Evolutionary conservation across 208 protist genomes (phyloP).

Genomic region (Leishmania tropica): DNA sequence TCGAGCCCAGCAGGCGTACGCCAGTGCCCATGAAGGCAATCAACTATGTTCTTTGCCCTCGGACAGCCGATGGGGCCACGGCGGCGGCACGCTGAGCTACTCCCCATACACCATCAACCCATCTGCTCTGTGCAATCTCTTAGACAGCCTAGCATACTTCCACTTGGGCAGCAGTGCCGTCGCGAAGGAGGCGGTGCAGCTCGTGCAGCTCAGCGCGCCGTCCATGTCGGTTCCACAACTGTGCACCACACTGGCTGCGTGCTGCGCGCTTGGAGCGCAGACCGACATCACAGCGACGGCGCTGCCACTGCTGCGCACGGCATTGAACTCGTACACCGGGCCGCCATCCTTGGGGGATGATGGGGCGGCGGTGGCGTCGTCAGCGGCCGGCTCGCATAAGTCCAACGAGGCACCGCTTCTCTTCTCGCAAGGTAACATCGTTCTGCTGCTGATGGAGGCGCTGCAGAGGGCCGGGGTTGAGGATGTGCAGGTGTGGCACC

Average conservation of each 20-base stretch:
- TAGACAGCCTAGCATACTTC: slow-evolving; percentile 85
- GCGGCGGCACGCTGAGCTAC: background rate
- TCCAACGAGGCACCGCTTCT: slow-evolving; percentile 10
- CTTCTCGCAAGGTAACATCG: slow-evolving; percentile 17
- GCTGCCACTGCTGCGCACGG: slow-evolving; percentile 58
- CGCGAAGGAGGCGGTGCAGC: slow-evolving; percentile 55
- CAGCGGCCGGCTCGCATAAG: background rate
- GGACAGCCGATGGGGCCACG: background rate
- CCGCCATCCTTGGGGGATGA: background rate
- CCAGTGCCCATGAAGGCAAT: background rate
- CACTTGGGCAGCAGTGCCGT: slow-evolving; percentile 58
- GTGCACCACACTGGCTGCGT: slow-evolving; percentile 66
- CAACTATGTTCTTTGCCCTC: background rate
- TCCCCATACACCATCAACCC: slow-evolving; percentile 44
- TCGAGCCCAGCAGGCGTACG: slow-evolving; percentile 10
- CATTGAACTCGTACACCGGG: slow-evolving; percentile 37
- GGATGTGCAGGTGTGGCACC: slow-evolving; percentile 74
- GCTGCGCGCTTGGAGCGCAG: slow-evolving; percentile 59
- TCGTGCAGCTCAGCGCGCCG: slow-evolving; percentile 53
- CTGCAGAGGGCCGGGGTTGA: slow-evolving; percentile 44
- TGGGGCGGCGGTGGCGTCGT: background rate
- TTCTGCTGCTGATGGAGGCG: slow-evolving; percentile 60
- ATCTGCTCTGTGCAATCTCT: slow-evolving; percentile 48
- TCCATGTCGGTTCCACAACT: slow-evolving; percentile 59
- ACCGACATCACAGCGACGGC: slow-evolving; percentile 50